A percentile compares a stretch with the other conserved stretches of the same genome.
phyloP scores from a whole-genome alignment of 2,329 filamentous ascomycete genomes.

The Aspergillus sp. region DNA sequence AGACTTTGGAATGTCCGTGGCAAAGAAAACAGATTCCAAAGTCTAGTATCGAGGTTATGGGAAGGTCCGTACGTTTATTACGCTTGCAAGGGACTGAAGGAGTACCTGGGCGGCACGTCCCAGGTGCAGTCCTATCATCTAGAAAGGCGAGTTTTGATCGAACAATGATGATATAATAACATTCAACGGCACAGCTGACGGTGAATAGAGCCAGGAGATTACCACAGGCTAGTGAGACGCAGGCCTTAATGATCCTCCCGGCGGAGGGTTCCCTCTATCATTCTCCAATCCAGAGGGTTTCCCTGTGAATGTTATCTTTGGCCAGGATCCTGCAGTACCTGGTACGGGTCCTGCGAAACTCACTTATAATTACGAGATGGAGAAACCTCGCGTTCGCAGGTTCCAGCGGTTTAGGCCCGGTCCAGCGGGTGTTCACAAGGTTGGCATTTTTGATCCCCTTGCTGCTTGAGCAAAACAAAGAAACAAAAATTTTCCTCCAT shows the following conservation, averaged over 20 bases:
- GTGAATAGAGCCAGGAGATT: constrained; percentile 27
- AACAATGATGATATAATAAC: too few species aligned
- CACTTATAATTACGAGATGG: constrained; percentile 31
- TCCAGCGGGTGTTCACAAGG: constrained; percentile 38
- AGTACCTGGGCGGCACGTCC: constrained; percentile 47
- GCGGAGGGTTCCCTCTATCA: constrained; percentile 43
- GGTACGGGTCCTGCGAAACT: constrained; percentile 26
- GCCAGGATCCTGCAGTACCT: constrained; percentile 33
- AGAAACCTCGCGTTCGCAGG: constrained; percentile 33
- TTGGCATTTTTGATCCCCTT: too few species aligned
- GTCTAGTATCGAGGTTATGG: constrained; percentile 29
- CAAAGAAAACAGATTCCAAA: constrained; percentile 33
- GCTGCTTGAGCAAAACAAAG: too few species aligned
- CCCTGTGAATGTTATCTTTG: constrained; percentile 46
- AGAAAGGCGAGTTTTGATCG: constrained; percentile 37
- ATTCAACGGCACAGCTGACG: background rate
- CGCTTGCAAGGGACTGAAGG: constrained; percentile 23
- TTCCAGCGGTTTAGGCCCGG: constrained; percentile 36
- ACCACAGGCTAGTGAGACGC: constrained; percentile 35
- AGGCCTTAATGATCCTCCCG: constrained; percentile 42
- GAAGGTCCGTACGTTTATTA: constrained; percentile 28
- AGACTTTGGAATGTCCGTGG: constrained; percentile 43
- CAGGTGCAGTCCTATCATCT: constrained; percentile 50
- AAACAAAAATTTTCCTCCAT: too few species aligned
- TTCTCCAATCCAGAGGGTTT: constrained; percentile 48